Percentiles rank a stretch among this genome's conserved stretches.
Conservation (phyloP, 768 basidiomycete species). For the Psilocybe sp. region DNA sequence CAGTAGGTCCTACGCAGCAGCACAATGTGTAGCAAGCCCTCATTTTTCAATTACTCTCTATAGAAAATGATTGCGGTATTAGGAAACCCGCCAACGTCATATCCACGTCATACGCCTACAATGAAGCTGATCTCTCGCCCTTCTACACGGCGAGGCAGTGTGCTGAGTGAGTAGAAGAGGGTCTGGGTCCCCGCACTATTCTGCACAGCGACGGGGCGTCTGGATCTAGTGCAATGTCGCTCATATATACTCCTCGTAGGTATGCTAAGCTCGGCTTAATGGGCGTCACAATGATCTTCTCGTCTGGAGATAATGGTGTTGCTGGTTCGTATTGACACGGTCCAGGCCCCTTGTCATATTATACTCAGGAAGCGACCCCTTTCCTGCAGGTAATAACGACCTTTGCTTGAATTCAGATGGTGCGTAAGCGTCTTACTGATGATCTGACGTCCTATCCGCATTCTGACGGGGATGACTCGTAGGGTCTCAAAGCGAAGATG, state of each 20-base stretch:
- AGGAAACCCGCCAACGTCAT: slow-evolving; percentile 38
- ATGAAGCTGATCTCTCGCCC: slow-evolving; percentile 35
- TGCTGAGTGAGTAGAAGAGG: slow-evolving; percentile 27
- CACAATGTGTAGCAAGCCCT: background rate
- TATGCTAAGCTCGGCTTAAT: slow-evolving; percentile 54
- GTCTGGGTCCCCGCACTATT: no score
- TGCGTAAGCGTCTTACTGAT: background rate
- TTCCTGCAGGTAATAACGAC: slow-evolving; percentile 21
- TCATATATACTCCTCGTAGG: slow-evolving; percentile 9
- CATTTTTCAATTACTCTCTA: background rate
- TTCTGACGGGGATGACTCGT: background rate
- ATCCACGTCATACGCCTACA: slow-evolving; percentile 39
- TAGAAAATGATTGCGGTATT: slow-evolving; percentile 34
- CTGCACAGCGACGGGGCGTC: background rate
- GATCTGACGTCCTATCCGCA: background rate
- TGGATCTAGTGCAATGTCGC: background rate
- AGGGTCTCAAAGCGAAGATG: slow-evolving; percentile 26
- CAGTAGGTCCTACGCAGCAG: slow-evolving; percentile 13
- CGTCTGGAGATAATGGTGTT: slow-evolving; percentile 61
- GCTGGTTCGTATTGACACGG: slow-evolving; percentile 21
- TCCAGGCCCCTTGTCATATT: background rate
- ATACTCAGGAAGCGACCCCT: background rate
- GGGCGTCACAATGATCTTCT: slow-evolving; percentile 54
- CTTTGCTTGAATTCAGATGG: slow-evolving; percentile 43
- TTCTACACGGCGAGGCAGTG: slow-evolving; percentile 39